phyloP scores from a whole-genome alignment of 345 rosid species.

The Reutealis trisperma region DNA sequence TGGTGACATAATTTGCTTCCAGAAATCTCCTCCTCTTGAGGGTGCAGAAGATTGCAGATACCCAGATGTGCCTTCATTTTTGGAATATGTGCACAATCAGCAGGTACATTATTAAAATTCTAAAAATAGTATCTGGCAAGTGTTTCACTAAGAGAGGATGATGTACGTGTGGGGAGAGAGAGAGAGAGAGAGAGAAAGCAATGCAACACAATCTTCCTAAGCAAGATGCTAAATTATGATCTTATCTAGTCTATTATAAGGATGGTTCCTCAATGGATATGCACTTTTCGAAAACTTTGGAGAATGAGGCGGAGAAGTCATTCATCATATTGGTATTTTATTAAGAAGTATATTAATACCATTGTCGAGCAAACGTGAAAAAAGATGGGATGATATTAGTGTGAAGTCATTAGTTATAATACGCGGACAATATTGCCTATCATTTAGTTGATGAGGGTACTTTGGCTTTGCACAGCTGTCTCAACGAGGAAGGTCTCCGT shows the following conservation, averaged over 20 bases:
- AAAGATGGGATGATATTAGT: too few species aligned
- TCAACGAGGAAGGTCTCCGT: too few species aligned
- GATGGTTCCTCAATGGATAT: background rate
- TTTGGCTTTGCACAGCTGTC: too few species aligned
- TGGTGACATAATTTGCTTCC: constrained; percentile 96
- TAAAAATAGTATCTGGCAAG: background rate
- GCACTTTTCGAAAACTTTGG: background rate
- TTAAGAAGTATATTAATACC: too few species aligned
- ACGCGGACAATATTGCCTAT: background rate
- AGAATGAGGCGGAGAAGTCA: too few species aligned
- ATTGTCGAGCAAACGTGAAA: background rate
- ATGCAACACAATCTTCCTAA: too few species aligned
- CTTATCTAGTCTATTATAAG: background rate
- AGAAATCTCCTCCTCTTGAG: constrained; percentile 57
- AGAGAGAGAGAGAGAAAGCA: too few species aligned
- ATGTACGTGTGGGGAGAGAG: too few species aligned
- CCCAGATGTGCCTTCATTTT: constrained; percentile 82
- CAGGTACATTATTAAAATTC: constrained; percentile 48
- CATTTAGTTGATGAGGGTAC: background rate
- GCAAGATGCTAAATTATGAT: background rate
- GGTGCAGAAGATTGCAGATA: constrained; percentile 56
- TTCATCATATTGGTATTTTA: background rate
- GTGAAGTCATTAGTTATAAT: background rate
- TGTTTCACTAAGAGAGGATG: background rate
- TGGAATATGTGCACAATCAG: constrained; percentile 93